These are phyloP conservation scores for Backusella luteola DNA, from an alignment of 192 early-diverging fungal species.

Conservation along the genomic window DNA sequence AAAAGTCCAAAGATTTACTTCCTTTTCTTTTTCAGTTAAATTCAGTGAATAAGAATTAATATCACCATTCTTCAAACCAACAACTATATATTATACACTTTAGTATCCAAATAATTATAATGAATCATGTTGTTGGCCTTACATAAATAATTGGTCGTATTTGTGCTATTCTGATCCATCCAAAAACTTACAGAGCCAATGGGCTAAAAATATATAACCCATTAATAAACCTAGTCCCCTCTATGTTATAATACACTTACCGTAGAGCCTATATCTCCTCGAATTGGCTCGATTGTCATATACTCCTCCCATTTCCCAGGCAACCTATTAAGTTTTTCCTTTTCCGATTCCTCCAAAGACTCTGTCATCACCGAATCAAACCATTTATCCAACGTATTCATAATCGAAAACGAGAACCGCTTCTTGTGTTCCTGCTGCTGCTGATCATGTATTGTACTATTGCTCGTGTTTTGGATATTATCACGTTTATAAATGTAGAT, in stretches of 20 bases:
- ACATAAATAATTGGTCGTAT: conserved; percentile 12
- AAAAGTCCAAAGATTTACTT: conserved; percentile 18
- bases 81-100: conserved; percentile 9
- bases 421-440: not conserved
- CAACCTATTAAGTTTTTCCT: not conserved
- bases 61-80: conserved; percentile 12
- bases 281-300: conserved; percentile 12
- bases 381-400: conserved; percentile 2
- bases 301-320: not conserved
- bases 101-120: not conserved
- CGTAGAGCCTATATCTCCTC: not conserved
- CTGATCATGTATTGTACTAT: not conserved
- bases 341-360: not conserved
- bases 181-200: not conserved
- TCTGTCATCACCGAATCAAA: not conserved
- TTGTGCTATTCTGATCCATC: not conserved
- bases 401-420: not conserved
- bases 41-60: conserved; percentile 13
- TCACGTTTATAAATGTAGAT: conserved; percentile 34
- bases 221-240: not conserved
- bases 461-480: not conserved
- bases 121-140: not conserved
- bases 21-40: not conserved
- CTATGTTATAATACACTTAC: not conserved
- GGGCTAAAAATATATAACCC: not conserved